These are phyloP conservation scores for Cupressus sempervirens DNA, from an alignment of 75 land plant genomes.

Conservation along the genomic window DNA sequence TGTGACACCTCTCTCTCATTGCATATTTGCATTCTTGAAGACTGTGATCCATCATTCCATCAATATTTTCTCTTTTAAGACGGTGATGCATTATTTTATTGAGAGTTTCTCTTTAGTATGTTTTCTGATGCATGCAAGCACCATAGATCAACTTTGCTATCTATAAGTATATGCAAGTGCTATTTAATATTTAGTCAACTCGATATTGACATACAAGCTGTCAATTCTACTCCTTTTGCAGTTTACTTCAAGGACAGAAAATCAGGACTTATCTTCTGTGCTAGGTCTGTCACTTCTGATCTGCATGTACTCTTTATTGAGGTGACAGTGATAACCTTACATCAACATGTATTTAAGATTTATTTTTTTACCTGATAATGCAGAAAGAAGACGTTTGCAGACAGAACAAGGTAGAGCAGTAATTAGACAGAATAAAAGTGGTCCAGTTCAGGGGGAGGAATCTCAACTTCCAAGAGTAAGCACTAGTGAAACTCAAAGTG, in stretches of 20 bases:
- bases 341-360: not conserved
- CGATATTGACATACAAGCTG: not conserved
- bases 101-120: not conserved
- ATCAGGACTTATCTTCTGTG: not conserved
- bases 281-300: not conserved
- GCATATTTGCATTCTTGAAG: not conserved
- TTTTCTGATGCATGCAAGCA: not conserved
- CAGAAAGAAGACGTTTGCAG: not conserved
- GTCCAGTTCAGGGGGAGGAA: constrained; percentile 1
- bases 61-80: not conserved
- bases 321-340: not conserved
- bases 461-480: constrained; percentile 10
- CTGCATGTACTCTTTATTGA: not conserved
- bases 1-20: not conserved
- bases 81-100: not conserved
- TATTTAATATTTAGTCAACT: not conserved
- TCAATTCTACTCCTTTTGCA: constrained; percentile 1
- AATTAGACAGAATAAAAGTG: constrained; percentile 7
- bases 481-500: not conserved
- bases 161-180: not conserved
- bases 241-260: constrained; percentile 9
- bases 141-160: too few relatives aligned
- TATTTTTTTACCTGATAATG: not conserved
- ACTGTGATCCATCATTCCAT: not conserved
- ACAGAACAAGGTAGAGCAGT: not conserved